These are phyloP conservation scores for Lactarius tabidus DNA, from an alignment of 768 basidiomycete species.

Conservation along the genomic window DNA sequence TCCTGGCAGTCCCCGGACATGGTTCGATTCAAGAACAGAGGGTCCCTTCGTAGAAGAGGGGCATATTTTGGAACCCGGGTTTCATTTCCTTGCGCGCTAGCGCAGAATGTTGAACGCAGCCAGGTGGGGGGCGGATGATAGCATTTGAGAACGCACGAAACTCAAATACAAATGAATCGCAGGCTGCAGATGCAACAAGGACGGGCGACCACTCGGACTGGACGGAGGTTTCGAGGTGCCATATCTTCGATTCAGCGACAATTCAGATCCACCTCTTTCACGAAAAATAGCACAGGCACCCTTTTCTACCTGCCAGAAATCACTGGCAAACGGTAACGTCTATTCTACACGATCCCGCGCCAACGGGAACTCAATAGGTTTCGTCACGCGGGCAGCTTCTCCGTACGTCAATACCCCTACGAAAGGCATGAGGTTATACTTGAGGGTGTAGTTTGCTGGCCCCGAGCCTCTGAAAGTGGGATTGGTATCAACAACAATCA, in stretches of 20 bases:
- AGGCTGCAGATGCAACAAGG: background rate
- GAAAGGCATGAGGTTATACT: constrained; percentile 89
- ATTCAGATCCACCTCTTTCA: background rate
- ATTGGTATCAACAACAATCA: constrained; percentile 22
- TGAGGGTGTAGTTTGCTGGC: constrained; percentile 66
- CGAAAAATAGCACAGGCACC: background rate
- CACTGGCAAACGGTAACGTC: background rate
- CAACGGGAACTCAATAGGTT: constrained; percentile 36
- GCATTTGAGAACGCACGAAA: too few relatives aligned
- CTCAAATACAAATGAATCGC: too few relatives aligned
- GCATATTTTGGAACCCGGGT: background rate
- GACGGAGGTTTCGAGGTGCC: background rate
- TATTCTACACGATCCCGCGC: constrained; percentile 25
- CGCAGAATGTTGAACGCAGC: too few relatives aligned
- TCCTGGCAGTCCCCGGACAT: background rate
- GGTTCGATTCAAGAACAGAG: background rate
- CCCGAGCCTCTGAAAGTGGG: constrained; percentile 51
- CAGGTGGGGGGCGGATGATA: too few relatives aligned
- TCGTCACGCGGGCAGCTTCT: constrained; percentile 51
- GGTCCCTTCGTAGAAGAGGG: background rate
- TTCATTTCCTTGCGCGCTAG: background rate
- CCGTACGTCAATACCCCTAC: constrained; percentile 79
- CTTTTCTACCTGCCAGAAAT: background rate
- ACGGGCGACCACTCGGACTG: background rate
- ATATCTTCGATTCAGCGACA: background rate